A percentile compares a stretch with the other conserved stretches of the same genome.
These are phyloP conservation scores for Penicillium griseofulvum DNA, from an alignment of 2,329 filamentous ascomycete species.

Conservation along the genomic window DNA sequence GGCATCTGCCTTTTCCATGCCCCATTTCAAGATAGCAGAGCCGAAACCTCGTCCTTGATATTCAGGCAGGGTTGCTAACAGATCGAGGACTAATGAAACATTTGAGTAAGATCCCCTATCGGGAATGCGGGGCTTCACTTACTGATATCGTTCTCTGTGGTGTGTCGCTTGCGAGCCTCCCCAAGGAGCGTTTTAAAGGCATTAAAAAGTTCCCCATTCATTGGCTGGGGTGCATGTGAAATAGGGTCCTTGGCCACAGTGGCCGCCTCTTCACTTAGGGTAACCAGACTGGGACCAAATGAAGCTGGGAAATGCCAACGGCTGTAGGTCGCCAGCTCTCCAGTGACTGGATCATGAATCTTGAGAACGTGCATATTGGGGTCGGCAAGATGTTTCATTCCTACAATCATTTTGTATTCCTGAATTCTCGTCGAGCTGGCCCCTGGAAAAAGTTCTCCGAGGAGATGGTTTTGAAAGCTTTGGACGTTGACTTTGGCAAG, in stretches of 20 bases:
- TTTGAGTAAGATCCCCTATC: neutral
- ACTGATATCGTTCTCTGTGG: slow-evolving; percentile 26
- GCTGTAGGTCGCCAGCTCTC: slow-evolving; percentile 45
- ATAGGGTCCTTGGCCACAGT: slow-evolving; percentile 35
- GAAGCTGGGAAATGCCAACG: slow-evolving; percentile 47
- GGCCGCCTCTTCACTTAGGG: slow-evolving; percentile 42
- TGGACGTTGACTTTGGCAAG: slow-evolving; percentile 48
- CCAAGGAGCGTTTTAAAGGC: slow-evolving; percentile 20
- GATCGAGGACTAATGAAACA: slow-evolving; percentile 40
- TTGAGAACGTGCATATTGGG: slow-evolving; percentile 43
- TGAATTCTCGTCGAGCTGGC: slow-evolving; percentile 21
- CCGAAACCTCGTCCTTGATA: slow-evolving; percentile 51
- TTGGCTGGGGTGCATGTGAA: slow-evolving; percentile 41
- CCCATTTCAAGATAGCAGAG: slow-evolving; percentile 49
- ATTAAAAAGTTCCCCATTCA: slow-evolving; percentile 44
- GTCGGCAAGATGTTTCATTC: slow-evolving; percentile 42
- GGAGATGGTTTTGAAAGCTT: slow-evolving; percentile 43
- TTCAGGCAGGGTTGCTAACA: slow-evolving; percentile 46
- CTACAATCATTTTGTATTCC: slow-evolving; percentile 40
- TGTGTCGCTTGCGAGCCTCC: slow-evolving; percentile 17
- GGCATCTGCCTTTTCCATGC: slow-evolving; percentile 47
- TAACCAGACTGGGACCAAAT: slow-evolving; percentile 25
- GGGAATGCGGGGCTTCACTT: slow-evolving; percentile 4
- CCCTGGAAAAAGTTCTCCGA: slow-evolving; percentile 43
- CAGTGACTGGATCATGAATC: slow-evolving; percentile 35